Conservation (phyloP, 257 asterid genomes). For the Scutellaria minor region DNA sequence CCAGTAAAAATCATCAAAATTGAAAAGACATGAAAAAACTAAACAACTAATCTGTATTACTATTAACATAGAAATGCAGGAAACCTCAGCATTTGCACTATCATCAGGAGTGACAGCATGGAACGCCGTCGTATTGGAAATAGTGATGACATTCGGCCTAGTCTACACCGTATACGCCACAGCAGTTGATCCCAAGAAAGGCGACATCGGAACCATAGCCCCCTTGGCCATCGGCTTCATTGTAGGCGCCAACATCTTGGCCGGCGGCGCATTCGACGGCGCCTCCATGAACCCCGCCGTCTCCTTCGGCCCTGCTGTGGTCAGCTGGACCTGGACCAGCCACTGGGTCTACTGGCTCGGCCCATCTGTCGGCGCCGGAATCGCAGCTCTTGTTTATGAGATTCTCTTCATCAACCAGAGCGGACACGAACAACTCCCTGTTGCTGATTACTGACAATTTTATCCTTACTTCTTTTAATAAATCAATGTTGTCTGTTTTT, state of each 20-base stretch:
- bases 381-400: constrained; percentile 69
- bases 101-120: constrained; percentile 59
- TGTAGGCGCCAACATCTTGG: constrained; percentile 82
- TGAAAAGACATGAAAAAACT: no score
- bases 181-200: constrained; percentile 76
- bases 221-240: constrained; percentile 82
- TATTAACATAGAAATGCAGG: constrained; percentile 21
- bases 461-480: neutral
- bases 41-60: no score
- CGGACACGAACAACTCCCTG: constrained; percentile 61
- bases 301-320: constrained; percentile 78
- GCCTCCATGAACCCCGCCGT: constrained; percentile 90
- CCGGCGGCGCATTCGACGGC: constrained; percentile 75
- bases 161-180: constrained; percentile 84
- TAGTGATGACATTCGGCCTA: constrained; percentile 83
- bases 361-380: constrained; percentile 66
- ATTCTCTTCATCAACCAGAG: constrained; percentile 50
- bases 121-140: constrained; percentile 70
- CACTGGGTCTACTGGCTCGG: constrained; percentile 91
- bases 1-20: no score
- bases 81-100: constrained; percentile 62
- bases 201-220: constrained; percentile 66
- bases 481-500: neutral
- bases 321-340: constrained; percentile 70
- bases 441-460: constrained; percentile 44